Percentiles rank a stretch among this genome's conserved stretches.
phyloP scores from a whole-genome alignment of 2,329 filamentous ascomycete species.

The Scedosporium apiospermum region DNA sequence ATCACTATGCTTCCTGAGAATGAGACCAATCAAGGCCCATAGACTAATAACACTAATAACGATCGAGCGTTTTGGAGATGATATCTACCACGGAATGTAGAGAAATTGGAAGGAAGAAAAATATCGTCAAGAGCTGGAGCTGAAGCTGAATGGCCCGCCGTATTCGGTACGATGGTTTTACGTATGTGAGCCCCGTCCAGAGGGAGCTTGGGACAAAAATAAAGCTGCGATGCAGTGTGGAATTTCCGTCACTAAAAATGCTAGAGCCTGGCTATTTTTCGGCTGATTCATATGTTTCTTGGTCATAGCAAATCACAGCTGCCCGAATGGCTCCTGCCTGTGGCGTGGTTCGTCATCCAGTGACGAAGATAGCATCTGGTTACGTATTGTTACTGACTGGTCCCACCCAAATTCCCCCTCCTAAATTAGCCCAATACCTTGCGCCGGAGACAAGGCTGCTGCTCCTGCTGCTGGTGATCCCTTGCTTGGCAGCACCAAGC shows the following conservation, averaged over 20 bases:
- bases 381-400: constrained; percentile 6
- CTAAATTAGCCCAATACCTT: background rate
- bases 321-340: background rate
- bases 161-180: no score
- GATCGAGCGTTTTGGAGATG: no score
- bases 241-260: background rate
- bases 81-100: no score
- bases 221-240: background rate
- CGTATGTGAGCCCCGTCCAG: background rate
- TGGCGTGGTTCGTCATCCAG: constrained; percentile 5
- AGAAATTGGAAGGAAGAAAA: no score
- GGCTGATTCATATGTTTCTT: background rate
- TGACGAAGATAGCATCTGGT: constrained; percentile 3
- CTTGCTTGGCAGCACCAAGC: background rate
- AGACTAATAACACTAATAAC: no score
- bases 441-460: background rate
- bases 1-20: background rate
- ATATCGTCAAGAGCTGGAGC: no score
- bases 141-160: no score
- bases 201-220: constrained; percentile 3
- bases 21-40: background rate
- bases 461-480: background rate
- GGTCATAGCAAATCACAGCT: background rate
- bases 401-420: background rate
- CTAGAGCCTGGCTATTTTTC: background rate